A percentile compares a stretch with the other conserved stretches of the same genome.
These are phyloP conservation scores for Citropsis articulata DNA, from an alignment of 345 rosid genomes.

Conservation along the genomic window DNA sequence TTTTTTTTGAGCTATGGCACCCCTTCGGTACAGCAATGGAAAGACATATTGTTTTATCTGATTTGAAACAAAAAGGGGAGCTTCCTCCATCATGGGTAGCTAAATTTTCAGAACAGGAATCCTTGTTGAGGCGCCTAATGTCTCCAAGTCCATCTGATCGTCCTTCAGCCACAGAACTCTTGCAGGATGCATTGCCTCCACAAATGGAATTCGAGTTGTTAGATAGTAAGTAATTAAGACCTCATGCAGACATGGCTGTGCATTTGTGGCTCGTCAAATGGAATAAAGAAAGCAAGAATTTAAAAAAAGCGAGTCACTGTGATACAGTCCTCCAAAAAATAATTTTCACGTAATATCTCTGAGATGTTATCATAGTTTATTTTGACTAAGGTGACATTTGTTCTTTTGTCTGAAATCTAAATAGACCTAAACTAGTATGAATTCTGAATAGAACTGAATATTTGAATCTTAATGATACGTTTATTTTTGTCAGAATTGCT, in stretches of 20 bases:
- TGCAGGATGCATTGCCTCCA: conserved; percentile 81
- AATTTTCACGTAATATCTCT: no score
- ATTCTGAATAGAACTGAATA: no score
- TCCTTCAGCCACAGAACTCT: conserved; percentile 89
- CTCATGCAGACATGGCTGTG: neutral
- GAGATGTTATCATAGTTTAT: no score
- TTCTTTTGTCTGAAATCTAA: no score
- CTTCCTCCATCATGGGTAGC: conserved; percentile 78
- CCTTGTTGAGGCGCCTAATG: conserved; percentile 67
- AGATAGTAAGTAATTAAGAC: conserved; percentile 58
- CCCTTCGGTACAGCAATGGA: conserved; percentile 98
- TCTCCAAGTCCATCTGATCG: conserved; percentile 97
- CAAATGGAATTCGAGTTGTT: conserved; percentile 84
- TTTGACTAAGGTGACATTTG: no score
- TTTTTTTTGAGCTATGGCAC: conserved; percentile 94
- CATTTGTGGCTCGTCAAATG: neutral
- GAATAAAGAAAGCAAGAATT: neutral
- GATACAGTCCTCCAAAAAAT: no score
- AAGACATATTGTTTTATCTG: conserved; percentile 65
- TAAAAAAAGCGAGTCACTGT: no score
- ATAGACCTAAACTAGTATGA: no score
- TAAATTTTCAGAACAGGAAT: conserved; percentile 85
- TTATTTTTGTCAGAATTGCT: no score
- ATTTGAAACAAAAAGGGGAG: conserved; percentile 81
- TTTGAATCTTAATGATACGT: no score